Evolutionary conservation across 2,329 filamentous ascomycete species (phyloP).

Genomic region (Cladosporium sp.): DNA sequence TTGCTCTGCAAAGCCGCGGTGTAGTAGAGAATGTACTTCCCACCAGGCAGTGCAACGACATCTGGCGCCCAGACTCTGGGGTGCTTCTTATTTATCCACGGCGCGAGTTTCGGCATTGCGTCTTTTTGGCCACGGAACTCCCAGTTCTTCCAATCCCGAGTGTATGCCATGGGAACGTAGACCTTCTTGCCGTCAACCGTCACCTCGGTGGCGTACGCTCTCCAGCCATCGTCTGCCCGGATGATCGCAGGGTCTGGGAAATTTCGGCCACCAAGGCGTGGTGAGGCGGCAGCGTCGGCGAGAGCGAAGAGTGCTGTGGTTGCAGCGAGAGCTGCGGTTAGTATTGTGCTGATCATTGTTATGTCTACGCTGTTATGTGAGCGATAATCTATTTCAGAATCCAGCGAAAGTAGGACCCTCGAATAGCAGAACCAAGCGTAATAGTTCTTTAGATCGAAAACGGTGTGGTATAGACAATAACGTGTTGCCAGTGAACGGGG

Average conservation of each 20-base stretch:
- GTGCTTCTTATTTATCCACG: conserved; percentile 52
- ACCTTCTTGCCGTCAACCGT: conserved; percentile 43
- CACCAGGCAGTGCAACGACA: conserved; percentile 46
- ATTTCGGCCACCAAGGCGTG: conserved; percentile 36
- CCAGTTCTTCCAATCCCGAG: conserved; percentile 49
- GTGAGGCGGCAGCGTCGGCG: not conserved
- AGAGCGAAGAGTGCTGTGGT: not conserved
- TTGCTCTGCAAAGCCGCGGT: conserved; percentile 24
- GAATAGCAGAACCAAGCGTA: not conserved
- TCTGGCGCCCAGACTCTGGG: conserved; percentile 61
- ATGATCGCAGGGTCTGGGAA: conserved; percentile 58
- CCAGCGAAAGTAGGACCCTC: not conserved
- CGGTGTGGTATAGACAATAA: not conserved
- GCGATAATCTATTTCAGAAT: not conserved
- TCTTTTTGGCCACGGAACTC: conserved; percentile 51
- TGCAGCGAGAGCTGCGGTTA: conserved; percentile 14
- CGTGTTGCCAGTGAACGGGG: not conserved
- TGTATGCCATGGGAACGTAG: conserved; percentile 55
- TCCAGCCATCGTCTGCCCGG: conserved; percentile 51
- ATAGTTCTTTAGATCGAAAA: not conserved
- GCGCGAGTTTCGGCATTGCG: conserved; percentile 50
- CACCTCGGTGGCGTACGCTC: conserved; percentile 53
- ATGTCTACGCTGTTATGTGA: not conserved
- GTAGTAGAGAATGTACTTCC: conserved; percentile 34
- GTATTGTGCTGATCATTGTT: not conserved